Base-by-base conservation (phyloP, 2,329 filamentous ascomycete species). In the Aspergillus hiratsukae region DNA sequence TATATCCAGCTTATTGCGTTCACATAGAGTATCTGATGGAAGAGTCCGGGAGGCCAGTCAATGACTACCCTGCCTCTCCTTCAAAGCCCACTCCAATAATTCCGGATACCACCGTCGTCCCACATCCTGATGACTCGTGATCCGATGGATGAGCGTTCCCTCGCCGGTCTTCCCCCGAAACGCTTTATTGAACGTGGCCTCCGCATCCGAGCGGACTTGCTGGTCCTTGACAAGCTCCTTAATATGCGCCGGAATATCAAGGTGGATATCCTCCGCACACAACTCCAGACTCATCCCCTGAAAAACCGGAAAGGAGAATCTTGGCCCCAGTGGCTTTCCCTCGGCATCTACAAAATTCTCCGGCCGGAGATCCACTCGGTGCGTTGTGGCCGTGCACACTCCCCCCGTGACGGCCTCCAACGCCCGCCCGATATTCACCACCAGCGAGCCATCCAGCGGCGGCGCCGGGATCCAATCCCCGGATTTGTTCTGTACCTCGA, bases 401-500 rank as follows among this genome's bases (percentile, higher is more conserved):
- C 72, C 72, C 3, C 67, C 63, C 0, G 72, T 74, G 8, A 74
- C 59, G 1, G 71, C 70, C 53, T 74, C 71, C 9, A 74, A 61
- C 1, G 70, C 68, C 14, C 71, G 68, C 0, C 76, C 78, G 28
- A 81, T 79, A 53, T 80, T 80, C 55, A 81, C 75, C 0, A 80
- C 77, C n/a, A 80, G 69, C 0, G 78, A 76, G 0, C 73, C 74
- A 0, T 72, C 70, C 4, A 80, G 67, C 1, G 78, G 78, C 23
- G 71, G 66, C 5, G 75, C 78, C 19, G 75, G 65, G 23, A 81
- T 69, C 79, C 78, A 81, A 9, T 69, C 66, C 0, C 78, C 78
- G 1, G 70, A 63, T 55, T 78, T 78, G 58, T 76, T 79, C 49
- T 81, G 71, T 0, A 80, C 79, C 56, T 81, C 76, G 0, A 81